A percentile compares a stretch with the other conserved stretches of the same genome.
These are phyloP conservation scores for Kwoniella shivajii DNA, from an alignment of 1,284 basidiomycete genomes.

Conservation along the genomic window DNA sequence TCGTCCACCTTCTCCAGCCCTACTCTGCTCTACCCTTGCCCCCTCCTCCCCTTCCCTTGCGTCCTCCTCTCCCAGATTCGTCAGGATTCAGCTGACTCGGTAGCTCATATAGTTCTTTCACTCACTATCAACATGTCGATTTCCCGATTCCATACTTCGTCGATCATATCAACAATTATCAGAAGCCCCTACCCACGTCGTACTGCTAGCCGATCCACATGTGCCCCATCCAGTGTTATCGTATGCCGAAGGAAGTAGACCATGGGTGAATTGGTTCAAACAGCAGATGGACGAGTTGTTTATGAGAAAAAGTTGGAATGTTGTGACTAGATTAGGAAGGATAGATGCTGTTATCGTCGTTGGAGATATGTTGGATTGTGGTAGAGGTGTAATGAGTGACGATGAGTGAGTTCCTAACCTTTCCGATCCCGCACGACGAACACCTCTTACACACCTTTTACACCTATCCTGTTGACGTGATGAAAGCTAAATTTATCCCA, in stretches of 20 bases:
- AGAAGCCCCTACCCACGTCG: constrained; percentile 61
- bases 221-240: constrained; percentile 63
- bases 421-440: not conserved
- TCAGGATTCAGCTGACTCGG: not conserved
- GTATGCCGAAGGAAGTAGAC: constrained; percentile 48
- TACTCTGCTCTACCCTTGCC: too few species aligned
- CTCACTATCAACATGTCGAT: constrained; percentile 52
- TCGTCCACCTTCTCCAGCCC: too few species aligned
- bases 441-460: too few species aligned
- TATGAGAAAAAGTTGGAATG: constrained; percentile 73
- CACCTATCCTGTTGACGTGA: not conserved
- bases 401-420: constrained; percentile 73
- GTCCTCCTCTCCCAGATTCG: too few species aligned
- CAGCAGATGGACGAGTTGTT: constrained; percentile 67
- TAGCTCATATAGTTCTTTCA: constrained; percentile 55
- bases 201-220: constrained; percentile 77
- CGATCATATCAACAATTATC: constrained; percentile 12
- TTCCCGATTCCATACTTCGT: constrained; percentile 47
- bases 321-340: constrained; percentile 60
- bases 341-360: constrained; percentile 77
- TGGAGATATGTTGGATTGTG: constrained; percentile 75
- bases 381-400: constrained; percentile 62
- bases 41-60: too few species aligned
- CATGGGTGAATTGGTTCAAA: constrained; percentile 55
- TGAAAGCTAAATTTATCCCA: not conserved